Percentiles rank a stretch among this genome's conserved stretches.
Conservation (phyloP, 2,329 filamentous ascomycete genomes). For the Arachnopeziza araneosa region DNA sequence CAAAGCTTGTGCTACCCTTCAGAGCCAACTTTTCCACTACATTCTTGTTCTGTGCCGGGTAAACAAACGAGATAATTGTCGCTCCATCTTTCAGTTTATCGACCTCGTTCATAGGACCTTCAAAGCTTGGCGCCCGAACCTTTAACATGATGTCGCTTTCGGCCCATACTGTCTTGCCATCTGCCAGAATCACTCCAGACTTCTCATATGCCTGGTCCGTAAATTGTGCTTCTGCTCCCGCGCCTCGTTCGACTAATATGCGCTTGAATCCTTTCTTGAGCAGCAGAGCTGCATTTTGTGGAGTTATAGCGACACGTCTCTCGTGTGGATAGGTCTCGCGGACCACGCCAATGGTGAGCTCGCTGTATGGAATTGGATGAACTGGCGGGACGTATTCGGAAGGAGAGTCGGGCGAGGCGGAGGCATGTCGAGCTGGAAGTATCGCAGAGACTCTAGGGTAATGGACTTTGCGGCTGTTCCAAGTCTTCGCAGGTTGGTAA, state of each 20-base stretch:
- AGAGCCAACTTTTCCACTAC: constrained; percentile 68
- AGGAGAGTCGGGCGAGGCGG: constrained; percentile 8
- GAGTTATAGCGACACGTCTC: constrained; percentile 77
- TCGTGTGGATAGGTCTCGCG: constrained; percentile 74
- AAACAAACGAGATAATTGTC: constrained; percentile 76
- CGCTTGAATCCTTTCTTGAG: constrained; percentile 80
- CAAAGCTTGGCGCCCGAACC: constrained; percentile 65
- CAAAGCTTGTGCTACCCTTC: constrained; percentile 70
- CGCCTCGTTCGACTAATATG: constrained; percentile 73
- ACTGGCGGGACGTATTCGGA: constrained; percentile 14
- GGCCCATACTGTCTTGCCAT: constrained; percentile 64
- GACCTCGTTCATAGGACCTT: constrained; percentile 57
- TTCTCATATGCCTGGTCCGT: constrained; percentile 70
- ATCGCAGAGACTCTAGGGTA: constrained; percentile 15
- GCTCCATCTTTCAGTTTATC: constrained; percentile 61
- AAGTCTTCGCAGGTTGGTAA: constrained; percentile 18
- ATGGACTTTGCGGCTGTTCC: constrained; percentile 16
- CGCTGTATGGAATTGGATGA: constrained; percentile 52
- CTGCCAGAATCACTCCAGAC: constrained; percentile 73
- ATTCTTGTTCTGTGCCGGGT: constrained; percentile 73
- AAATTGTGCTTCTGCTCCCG: constrained; percentile 73
- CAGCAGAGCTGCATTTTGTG: constrained; percentile 73
- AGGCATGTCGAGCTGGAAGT: constrained; percentile 14
- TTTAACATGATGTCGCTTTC: constrained; percentile 77
- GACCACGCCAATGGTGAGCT: constrained; percentile 73